Evolutionary conservation across 441 rosid species (phyloP).

Genomic region (Jatropha multifida): DNA sequence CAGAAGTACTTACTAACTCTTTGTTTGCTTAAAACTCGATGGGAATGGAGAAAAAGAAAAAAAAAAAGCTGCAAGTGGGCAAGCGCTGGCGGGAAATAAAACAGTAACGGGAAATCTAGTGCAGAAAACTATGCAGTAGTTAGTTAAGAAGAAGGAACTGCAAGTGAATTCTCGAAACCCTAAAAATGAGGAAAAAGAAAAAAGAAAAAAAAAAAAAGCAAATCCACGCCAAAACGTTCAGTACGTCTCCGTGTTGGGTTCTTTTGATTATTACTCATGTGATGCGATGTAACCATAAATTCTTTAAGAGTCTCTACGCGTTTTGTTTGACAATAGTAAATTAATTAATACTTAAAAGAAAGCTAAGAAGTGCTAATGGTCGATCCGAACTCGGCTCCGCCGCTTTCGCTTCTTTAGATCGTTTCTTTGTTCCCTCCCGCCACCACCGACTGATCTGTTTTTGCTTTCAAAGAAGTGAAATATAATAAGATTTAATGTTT

Average conservation of each 20-base stretch:
- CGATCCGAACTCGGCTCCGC: slow-evolving; percentile 48
- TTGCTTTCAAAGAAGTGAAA: not conserved
- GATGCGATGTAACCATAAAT: not conserved
- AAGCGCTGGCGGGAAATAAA: not conserved
- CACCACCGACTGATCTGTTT: slow-evolving; percentile 29
- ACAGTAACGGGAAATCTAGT: not conserved
- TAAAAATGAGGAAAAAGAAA: too few species aligned
- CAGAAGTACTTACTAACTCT: too few species aligned
- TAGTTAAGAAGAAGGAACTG: not conserved
- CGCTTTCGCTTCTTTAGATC: slow-evolving; percentile 30
- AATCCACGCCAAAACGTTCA: too few species aligned
- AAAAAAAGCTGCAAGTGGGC: not conserved
- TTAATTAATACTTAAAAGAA: not conserved
- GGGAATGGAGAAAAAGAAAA: not conserved
- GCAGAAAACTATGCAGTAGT: not conserved
- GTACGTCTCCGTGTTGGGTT: too few species aligned
- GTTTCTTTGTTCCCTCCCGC: slow-evolving; percentile 13
- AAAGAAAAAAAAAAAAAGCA: too few species aligned
- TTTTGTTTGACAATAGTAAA: not conserved
- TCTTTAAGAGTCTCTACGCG: not conserved
- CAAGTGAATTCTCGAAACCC: too few species aligned
- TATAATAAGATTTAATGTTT: not conserved
- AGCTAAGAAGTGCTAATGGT: slow-evolving; percentile 7
- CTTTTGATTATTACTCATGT: too few species aligned
- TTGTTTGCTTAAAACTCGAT: too few species aligned